Conservation (phyloP, 2,329 filamentous ascomycete species). For the Colletotrichum phormii region DNA sequence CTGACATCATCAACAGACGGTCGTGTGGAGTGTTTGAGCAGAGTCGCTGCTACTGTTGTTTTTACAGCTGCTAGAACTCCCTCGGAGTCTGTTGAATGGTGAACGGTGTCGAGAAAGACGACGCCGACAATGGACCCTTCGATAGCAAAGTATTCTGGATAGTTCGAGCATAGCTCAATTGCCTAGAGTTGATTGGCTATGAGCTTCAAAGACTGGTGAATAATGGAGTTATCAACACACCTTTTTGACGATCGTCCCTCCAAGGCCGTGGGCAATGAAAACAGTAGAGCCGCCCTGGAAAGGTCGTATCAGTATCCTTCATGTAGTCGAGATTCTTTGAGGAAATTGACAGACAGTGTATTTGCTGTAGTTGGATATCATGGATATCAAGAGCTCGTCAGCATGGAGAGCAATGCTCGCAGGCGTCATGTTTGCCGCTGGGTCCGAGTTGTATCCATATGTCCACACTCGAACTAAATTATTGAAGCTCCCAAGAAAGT, state of each 20-base stretch:
- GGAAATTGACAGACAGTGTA: conserved; percentile 19
- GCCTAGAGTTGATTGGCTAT: neutral
- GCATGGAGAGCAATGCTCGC: conserved; percentile 42
- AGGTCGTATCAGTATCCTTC: neutral
- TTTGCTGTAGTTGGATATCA: conserved; percentile 4
- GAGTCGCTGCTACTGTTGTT: conserved; percentile 28
- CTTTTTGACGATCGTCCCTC: conserved; percentile 42
- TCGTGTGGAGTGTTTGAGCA: neutral
- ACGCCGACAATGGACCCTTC: conserved; percentile 34
- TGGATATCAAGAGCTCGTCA: conserved; percentile 37
- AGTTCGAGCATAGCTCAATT: neutral
- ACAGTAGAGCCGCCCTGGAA: conserved; percentile 38
- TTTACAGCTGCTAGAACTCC: conserved; percentile 39
- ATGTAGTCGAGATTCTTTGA: too few relatives aligned
- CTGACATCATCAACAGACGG: conserved; percentile 36
- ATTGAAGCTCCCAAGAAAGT: conserved; percentile 38
- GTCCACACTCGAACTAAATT: conserved; percentile 39
- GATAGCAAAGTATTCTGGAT: conserved; percentile 23
- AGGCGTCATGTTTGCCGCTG: conserved; percentile 40
- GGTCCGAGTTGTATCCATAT: conserved; percentile 41
- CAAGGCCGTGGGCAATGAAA: conserved; percentile 42
- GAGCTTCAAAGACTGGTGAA: neutral
- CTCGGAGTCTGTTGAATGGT: conserved; percentile 38
- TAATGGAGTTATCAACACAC: neutral
- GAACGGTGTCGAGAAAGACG: conserved; percentile 41